phyloP scores from a whole-genome alignment of 495 filamentous ascomycete genomes.

The Podospora fimiseda region DNA sequence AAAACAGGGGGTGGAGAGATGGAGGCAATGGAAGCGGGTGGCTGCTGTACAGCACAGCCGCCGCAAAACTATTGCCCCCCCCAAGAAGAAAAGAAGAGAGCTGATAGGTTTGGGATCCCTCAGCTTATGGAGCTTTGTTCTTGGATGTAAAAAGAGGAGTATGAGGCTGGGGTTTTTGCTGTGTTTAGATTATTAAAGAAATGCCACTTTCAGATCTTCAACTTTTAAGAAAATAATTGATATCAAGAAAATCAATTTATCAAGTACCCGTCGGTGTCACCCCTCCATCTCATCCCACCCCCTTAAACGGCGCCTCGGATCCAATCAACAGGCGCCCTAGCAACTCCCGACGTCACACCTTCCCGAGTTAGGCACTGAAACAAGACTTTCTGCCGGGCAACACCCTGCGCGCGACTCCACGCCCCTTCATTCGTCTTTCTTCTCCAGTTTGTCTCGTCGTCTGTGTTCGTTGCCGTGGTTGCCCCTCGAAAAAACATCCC shows the following conservation, averaged over 20 bases:
- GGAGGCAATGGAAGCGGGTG: background rate
- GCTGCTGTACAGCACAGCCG: background rate
- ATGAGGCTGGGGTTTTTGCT: background rate
- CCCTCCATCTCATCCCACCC: constrained; percentile 6
- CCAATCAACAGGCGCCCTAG: constrained; percentile 19
- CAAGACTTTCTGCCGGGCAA: constrained; percentile 19
- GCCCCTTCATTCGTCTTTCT: constrained; percentile 25
- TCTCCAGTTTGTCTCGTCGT: too few species aligned
- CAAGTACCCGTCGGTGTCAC: too few species aligned
- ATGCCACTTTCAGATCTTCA: too few species aligned
- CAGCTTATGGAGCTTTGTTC: constrained; percentile 1
- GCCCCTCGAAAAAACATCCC: constrained; percentile 16
- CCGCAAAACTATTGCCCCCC: background rate
- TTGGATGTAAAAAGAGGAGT: too few species aligned
- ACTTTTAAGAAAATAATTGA: background rate
- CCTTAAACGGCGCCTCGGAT: constrained; percentile 12
- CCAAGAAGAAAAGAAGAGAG: background rate
- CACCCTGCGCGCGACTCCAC: constrained; percentile 18
- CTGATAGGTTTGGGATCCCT: background rate
- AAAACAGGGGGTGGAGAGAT: too few species aligned
- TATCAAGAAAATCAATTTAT: background rate
- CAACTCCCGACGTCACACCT: constrained; percentile 15
- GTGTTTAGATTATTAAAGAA: too few species aligned
- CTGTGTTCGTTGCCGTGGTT: background rate
- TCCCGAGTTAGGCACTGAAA: constrained; percentile 22